phyloP scores from a whole-genome alignment of 257 asterid genomes.

The Salvia splendens region DNA sequence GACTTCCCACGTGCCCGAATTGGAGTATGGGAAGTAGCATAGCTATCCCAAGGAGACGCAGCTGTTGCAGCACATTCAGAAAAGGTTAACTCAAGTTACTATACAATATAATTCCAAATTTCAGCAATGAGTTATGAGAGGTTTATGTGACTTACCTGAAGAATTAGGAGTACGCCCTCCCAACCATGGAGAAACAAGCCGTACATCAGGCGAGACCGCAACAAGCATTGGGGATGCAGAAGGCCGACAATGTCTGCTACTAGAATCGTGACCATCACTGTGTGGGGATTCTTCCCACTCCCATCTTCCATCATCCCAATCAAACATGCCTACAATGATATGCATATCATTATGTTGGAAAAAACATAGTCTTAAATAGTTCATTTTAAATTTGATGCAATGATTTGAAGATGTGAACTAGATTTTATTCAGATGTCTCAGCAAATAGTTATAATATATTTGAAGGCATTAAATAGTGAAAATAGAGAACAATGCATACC shows the following conservation, averaged over 20 bases:
- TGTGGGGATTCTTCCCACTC: conserved; percentile 94
- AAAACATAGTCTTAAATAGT: neutral
- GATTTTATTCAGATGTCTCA: neutral
- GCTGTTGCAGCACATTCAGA: conserved; percentile 35
- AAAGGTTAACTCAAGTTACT: conserved; percentile 22
- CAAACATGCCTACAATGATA: conserved; percentile 69
- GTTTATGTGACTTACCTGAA: conserved; percentile 41
- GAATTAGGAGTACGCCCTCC: conserved; percentile 79
- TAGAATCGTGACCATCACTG: conserved; percentile 53
- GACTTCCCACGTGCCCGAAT: conserved; percentile 91
- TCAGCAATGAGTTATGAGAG: neutral
- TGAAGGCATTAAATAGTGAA: conserved; percentile 1
- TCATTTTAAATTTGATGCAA: neutral
- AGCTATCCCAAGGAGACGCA: conserved; percentile 89
- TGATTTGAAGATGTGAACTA: neutral
- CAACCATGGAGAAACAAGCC: conserved; percentile 92
- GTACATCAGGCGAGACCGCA: conserved; percentile 93
- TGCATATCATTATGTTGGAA: conserved; percentile 21
- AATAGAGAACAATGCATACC: conserved; percentile 47
- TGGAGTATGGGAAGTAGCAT: conserved; percentile 91
- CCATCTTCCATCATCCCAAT: conserved; percentile 98
- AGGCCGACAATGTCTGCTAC: conserved; percentile 60
- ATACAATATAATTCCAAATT: conserved; percentile 27
- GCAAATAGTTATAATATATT: neutral
- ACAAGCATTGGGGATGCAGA: conserved; percentile 81